Conservation (phyloP, 208 protist genomes). For the Crithidia sp. region DNA sequence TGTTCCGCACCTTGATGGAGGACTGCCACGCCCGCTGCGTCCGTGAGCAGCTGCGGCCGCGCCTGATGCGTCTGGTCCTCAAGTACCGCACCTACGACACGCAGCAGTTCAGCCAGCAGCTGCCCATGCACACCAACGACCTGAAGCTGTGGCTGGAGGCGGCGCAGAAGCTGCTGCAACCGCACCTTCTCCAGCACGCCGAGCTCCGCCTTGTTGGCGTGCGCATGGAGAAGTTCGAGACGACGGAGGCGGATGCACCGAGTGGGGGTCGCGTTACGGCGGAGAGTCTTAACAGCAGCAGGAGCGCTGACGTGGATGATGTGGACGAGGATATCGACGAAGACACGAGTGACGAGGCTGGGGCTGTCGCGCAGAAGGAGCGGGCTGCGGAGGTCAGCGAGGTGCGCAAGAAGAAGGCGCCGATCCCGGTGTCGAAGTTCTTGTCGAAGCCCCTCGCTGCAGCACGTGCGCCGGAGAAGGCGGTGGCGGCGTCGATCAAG, state of each 20-base stretch:
- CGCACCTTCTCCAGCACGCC: constrained; percentile 61
- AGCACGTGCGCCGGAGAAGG: background rate
- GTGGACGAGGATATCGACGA: background rate
- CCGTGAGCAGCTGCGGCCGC: constrained; percentile 50
- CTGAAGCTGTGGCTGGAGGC: constrained; percentile 69
- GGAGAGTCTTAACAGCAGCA: background rate
- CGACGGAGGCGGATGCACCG: constrained; percentile 10
- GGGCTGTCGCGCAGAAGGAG: background rate
- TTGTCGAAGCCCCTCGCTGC: constrained; percentile 18
- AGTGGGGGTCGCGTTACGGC: background rate
- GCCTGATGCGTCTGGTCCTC: constrained; percentile 61
- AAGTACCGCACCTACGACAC: constrained; percentile 80
- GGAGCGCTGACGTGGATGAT: background rate
- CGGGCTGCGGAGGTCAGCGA: background rate
- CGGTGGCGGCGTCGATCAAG: constrained; percentile 6
- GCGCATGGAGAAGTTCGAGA: constrained; percentile 67
- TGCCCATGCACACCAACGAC: constrained; percentile 71
- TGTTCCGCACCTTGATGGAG: constrained; percentile 59
- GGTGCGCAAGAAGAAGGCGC: constrained; percentile 17
- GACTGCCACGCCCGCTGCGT: constrained; percentile 63
- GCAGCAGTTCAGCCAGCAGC: constrained; percentile 62
- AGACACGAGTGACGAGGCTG: background rate
- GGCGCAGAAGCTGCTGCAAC: constrained; percentile 60
- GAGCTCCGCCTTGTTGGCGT: constrained; percentile 81
- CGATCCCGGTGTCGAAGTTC: constrained; percentile 42